Conservation (phyloP, 2,329 filamentous ascomycete genomes). For the Clonostachys rhizophaga region DNA sequence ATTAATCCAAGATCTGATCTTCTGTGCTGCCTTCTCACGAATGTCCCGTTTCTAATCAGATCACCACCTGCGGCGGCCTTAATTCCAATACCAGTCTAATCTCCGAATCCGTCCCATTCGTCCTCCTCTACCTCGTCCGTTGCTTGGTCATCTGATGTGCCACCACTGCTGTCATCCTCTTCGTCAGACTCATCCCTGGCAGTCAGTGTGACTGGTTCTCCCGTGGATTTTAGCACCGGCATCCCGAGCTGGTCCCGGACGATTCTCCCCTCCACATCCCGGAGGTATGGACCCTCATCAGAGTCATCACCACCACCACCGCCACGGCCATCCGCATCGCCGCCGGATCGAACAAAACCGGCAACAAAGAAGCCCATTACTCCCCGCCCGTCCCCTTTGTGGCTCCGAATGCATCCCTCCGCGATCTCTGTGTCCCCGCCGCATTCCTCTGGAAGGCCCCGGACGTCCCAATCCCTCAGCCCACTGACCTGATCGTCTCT, state of each 20-base stretch:
- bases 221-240: conserved; percentile 28
- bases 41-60: no score
- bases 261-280: conserved; percentile 50
- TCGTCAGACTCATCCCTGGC: conserved; percentile 7
- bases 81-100: conserved; percentile 5
- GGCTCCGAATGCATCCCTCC: conserved; percentile 76
- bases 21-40: no score
- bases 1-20: no score
- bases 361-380: conserved; percentile 96
- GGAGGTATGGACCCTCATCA: conserved; percentile 43
- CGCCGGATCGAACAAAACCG: conserved; percentile 58
- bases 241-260: conserved; percentile 32
- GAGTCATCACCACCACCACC: conserved; percentile 1
- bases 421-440: conserved; percentile 48
- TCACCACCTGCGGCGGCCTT: no score
- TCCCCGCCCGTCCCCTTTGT: conserved; percentile 74
- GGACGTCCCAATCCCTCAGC: conserved; percentile 69
- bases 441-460: conserved; percentile 48
- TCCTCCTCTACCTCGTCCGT: conserved; percentile 12
- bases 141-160: conserved; percentile 6
- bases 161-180: conserved; percentile 14
- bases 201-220: conserved; percentile 16
- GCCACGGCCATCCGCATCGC: conserved; percentile 7
- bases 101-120: conserved; percentile 25
- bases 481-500: conserved; percentile 72